phyloP scores from a whole-genome alignment of 306 rosid genomes.

The Casuarina equisetifolia region DNA sequence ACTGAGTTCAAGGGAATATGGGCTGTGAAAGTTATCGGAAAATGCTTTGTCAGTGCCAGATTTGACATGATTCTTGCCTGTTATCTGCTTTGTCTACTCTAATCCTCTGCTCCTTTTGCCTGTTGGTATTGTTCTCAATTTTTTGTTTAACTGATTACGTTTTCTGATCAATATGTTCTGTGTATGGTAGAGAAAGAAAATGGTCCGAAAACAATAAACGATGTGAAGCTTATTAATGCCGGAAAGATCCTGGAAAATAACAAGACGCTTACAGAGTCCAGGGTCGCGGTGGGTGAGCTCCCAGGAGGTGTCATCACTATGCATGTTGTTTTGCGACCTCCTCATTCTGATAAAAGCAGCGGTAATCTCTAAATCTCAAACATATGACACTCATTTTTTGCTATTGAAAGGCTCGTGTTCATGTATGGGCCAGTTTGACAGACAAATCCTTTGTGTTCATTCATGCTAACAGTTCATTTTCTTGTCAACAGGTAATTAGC shows the following conservation, averaged over 20 bases:
- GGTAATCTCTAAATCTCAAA: conserved; percentile 22
- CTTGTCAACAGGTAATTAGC: too few relatives aligned
- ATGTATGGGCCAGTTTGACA: background rate
- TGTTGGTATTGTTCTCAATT: background rate
- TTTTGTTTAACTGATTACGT: conserved; percentile 1
- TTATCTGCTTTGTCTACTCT: too few relatives aligned
- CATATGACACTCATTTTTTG: background rate
- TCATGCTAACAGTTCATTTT: too few relatives aligned
- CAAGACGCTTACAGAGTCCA: conserved; percentile 45
- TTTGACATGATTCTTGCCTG: too few relatives aligned
- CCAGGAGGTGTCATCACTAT: conserved; percentile 45
- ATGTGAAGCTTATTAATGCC: conserved; percentile 49
- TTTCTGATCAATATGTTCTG: conserved; percentile 18
- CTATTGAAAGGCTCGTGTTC: background rate
- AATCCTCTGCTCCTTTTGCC: too few relatives aligned
- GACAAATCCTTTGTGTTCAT: too few relatives aligned
- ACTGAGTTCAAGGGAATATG: too few relatives aligned
- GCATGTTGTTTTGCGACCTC: conserved; percentile 51
- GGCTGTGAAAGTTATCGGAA: too few relatives aligned
- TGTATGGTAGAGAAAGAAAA: conserved; percentile 36
- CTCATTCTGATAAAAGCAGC: conserved; percentile 34
- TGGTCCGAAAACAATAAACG: conserved; percentile 38
- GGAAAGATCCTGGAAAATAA: conserved; percentile 47
- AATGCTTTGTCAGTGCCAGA: too few relatives aligned
- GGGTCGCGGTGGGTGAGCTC: conserved; percentile 37